Base-by-base conservation (phyloP, 208 protist genomes). In the Herpetomonas tarakana region DNA sequence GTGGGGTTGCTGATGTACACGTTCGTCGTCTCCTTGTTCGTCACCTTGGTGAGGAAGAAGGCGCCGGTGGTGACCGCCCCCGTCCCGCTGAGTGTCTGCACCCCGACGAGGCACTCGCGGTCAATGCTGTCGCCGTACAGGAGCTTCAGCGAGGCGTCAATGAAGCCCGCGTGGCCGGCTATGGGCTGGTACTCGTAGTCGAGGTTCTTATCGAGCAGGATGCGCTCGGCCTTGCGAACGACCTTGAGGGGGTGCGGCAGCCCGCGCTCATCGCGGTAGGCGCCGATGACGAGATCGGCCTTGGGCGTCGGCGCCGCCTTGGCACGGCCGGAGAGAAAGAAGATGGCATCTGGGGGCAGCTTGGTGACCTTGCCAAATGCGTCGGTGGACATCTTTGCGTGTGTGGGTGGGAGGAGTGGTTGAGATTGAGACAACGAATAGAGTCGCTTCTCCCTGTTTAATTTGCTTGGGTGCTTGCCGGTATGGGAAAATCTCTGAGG, bases 161-260 rank as follows among this genome's bases (percentile, higher is more conserved):
- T 68, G 66, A 99, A 99, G 2, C 68, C 77, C 3, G 68, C 38
- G 47, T 87, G 73, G 46, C 97, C 98, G 39, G 77, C 71, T 61
- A 99, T 98, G 44, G 97, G 96, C 2, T 98, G 70, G 83, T 99
- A 99, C 76, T 99, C 98, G 70, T 99, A 97, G 83, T 98, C 64
- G 22, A 88, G 62, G 41, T 89, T 76, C 69, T 81, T 75, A 3
- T 86, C 76, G 7, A 92, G 19, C 14, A 97, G 45, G 2, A 31
- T 57, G 21, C 54, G 68, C 77, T 97, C 93, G 3, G 91, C 96
- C 75, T 98, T 88, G 38, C 76, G 72, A 7, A 99, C 94, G 19
- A 78, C 84, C 19, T 68, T 64, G 0, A 99, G 86, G 1, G 98
- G 93, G 51, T 92, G 89, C n/a, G 97, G 96, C 53, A 86, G 81